Evolutionary conservation across 371 early-diverging fungal species (phyloP), one percentile per base, ranked within the genome.

Genomic region (Blakeslea trispora): DNA sequence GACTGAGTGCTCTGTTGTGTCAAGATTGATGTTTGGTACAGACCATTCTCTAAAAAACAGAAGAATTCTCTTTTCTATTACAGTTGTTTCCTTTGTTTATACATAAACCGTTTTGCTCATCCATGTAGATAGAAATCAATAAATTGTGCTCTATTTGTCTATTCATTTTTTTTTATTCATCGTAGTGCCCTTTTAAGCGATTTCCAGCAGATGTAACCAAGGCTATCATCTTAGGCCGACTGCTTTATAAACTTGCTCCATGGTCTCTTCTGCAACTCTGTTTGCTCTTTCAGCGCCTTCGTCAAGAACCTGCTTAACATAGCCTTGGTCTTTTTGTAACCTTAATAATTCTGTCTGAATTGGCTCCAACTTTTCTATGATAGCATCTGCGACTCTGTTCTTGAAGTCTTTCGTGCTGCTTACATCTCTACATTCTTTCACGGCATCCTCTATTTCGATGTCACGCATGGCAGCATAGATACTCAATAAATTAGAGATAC

Each of bases 401-500:
- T 96, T 96, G 47, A 96, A 86, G 17, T 65, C 71, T 42, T 83
- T 79, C 45, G 71, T 85, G 47, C 84, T 79, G 18, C 68, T 68
- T 2, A 81, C 57, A 9, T 70, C 66, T 19, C 71, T 64, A 47
- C 78, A 71, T 15, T 79, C 74, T 11, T 67, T 71, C 0, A 82
- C 77, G 5, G 81, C 75, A 10, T 69, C 72, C 11, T 81, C 77
- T 1, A 76, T 51, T 0, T 64, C 49, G 6, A 73, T 61, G 7
- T 73, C 70, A 7, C 64, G 77, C 58, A 86, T 61, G 9, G 82
- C 85, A 1, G 90, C 79, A 63, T 90, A 90, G 35, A 96, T 90
- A 7, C 77, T 61, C 18, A 95, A 45, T 55, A 97, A 66, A 58
- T 95, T 96, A 28, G 89, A 80, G 7, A 97, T 84, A 13, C 94